Evolutionary conservation across 139 green algal genomes (phyloP).

Genomic region (Chlorella sp.): DNA sequence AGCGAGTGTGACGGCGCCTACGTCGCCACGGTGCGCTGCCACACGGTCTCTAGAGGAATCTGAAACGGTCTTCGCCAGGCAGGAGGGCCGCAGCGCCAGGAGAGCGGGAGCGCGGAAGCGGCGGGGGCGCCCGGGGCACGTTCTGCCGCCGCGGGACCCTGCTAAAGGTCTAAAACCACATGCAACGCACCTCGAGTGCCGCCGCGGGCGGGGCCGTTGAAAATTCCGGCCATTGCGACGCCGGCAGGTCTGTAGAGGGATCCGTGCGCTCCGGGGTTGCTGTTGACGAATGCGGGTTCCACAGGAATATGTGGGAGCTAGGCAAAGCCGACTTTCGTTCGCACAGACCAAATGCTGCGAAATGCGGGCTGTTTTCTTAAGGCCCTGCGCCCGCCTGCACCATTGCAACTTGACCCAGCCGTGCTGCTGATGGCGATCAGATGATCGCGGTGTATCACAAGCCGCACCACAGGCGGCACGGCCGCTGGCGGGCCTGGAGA

Average conservation of each 20-base stretch:
- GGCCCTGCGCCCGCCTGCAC: neutral
- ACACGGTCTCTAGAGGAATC: neutral
- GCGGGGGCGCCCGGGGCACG: neutral
- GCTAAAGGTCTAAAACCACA: no score
- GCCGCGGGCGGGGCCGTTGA: slow-evolving; percentile 57
- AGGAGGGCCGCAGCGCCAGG: neutral
- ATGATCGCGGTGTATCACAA: slow-evolving; percentile 1
- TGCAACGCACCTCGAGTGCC: slow-evolving; percentile 56
- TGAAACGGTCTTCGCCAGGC: neutral
- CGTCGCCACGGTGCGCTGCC: neutral
- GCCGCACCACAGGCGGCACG: neutral
- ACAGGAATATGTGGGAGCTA: no score
- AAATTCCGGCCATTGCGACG: slow-evolving; percentile 19
- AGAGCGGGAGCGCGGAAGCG: neutral
- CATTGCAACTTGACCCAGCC: no score
- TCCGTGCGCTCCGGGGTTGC: no score
- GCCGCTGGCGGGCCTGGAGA: neutral
- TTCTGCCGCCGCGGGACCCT: no score
- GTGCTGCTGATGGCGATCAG: no score
- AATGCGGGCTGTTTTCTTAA: neutral
- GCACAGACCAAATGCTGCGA: neutral
- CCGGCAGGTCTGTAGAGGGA: neutral
- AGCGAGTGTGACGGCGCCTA: neutral
- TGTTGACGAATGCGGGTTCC: no score
- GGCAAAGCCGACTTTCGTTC: no score